These are phyloP conservation scores for Aspergillus cavernicola DNA, from an alignment of 495 filamentous ascomycete genomes.

Conservation along the genomic window DNA sequence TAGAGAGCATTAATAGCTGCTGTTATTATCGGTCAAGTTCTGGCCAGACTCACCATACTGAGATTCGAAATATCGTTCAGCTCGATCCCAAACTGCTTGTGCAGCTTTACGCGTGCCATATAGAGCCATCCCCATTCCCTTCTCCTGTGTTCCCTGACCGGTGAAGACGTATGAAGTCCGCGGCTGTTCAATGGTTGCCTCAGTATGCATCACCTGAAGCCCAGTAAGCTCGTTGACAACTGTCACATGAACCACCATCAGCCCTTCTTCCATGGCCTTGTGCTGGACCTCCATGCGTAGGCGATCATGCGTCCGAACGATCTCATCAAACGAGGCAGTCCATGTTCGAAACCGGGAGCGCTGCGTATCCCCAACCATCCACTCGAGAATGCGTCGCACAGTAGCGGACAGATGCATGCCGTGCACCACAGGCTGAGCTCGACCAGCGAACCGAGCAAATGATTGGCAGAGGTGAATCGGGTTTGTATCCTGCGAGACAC, in stretches of 20 bases:
- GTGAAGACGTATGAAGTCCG: slow-evolving; percentile 2
- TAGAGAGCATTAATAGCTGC: background rate
- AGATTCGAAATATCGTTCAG: background rate
- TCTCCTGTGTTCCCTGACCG: slow-evolving; percentile 6
- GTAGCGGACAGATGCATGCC: background rate
- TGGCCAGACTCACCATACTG: background rate
- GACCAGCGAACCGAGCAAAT: slow-evolving; percentile 3
- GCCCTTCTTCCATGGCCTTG: background rate
- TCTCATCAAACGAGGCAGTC: background rate
- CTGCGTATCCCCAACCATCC: background rate
- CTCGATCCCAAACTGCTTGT: background rate
- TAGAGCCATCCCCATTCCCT: slow-evolving; percentile 2
- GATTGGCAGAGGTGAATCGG: slow-evolving; percentile 1
- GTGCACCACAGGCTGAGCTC: background rate
- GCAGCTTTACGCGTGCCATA: background rate
- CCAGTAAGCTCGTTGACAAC: background rate
- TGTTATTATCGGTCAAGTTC: too few species aligned
- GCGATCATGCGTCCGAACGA: background rate
- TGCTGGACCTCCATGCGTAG: background rate
- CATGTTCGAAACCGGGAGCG: background rate
- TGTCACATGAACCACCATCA: background rate
- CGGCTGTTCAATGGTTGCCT: background rate
- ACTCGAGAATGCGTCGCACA: slow-evolving; percentile 1
- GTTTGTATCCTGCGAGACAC: background rate
- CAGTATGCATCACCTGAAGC: background rate